Base-by-base conservation (phyloP, 2,329 filamentous ascomycete genomes). In the Fusarium sp. region DNA sequence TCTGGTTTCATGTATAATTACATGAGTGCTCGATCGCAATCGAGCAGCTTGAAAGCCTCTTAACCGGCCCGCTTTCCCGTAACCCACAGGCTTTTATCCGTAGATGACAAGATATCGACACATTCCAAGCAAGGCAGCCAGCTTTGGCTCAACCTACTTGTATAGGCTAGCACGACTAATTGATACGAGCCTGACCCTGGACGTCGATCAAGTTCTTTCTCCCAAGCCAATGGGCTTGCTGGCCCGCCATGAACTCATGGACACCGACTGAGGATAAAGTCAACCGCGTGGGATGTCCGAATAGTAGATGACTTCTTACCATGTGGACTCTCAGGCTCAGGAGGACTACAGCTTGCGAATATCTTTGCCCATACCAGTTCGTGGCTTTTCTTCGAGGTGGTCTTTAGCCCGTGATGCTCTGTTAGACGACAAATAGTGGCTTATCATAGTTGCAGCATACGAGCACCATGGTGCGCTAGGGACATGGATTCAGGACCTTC, bases 391-490 rank as follows among this genome's bases (percentile, higher is more conserved):
- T 47, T 57, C 18, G 25, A 53, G n/a, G 25, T 15, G 23, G 21
- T n/a, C n/a, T 67, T n/a, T 42, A 60, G 32, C 16, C 42, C 37
- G 32, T 43, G 54, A 53, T 47, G 40, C 63, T 58, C 40, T 58
- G 18, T 21, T 61, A 42, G 33, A 43, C n/a, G 35, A 60, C 28
- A 65, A 58, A 56, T 67, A 56, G 61, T 67, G 70, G 53, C 61
- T 71, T 64, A 50, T 18, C 40, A 46, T 46, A 50, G 49, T 35
- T 49, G 23, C 61, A 35, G 13, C 42, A 43, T 43, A 46, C 35
- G 42, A 59, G 57, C 53, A 38, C 42, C 46, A 59, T 59, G 59
- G 30, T 66, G 57, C 71, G 58, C 74, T 76, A 75, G 56, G 19
- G 46, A 33, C 60, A 64, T 54, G 30, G 54, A 64, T 63, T 65